Conservation (phyloP, 495 filamentous ascomycete species). For the Penicillium daleae region DNA sequence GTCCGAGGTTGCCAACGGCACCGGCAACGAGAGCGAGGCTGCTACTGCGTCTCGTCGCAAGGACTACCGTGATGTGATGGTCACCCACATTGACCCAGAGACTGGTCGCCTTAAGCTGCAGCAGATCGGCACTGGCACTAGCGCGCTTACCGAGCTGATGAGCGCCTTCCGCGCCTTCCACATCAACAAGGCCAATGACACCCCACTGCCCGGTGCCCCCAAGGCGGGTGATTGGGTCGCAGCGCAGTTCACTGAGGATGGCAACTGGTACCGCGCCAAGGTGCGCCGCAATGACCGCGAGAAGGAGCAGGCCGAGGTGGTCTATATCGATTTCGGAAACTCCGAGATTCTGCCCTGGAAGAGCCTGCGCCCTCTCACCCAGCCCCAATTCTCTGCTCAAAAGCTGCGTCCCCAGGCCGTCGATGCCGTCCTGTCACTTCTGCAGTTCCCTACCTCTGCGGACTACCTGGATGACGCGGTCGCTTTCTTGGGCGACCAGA, state of each 20-base stretch:
- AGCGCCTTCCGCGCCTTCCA: conserved; percentile 86
- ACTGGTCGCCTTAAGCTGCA: conserved; percentile 83
- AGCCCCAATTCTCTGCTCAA: conserved; percentile 74
- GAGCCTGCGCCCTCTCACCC: conserved; percentile 73
- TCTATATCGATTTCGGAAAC: conserved; percentile 98
- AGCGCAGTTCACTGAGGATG: conserved; percentile 84
- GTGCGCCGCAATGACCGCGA: conserved; percentile 91
- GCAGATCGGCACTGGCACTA: conserved; percentile 78
- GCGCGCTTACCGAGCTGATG: conserved; percentile 83
- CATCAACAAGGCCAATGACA: conserved; percentile 70
- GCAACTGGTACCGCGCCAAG: conserved; percentile 91
- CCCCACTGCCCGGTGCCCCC: conserved; percentile 71
- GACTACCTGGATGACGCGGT: conserved; percentile 84
- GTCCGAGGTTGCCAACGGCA: conserved; percentile 47
- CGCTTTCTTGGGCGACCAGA: conserved; percentile 67
- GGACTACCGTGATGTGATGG: conserved; percentile 90
- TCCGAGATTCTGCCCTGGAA: conserved; percentile 84
- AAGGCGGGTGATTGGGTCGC: conserved; percentile 91
- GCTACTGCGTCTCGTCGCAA: conserved; percentile 56
- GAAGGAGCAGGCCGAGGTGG: conserved; percentile 81
- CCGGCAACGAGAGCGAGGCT: conserved; percentile 53
- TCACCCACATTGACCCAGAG: conserved; percentile 81
- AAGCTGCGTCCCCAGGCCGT: conserved; percentile 84
- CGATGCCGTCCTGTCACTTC: conserved; percentile 84
- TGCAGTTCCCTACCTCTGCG: conserved; percentile 76